These are phyloP conservation scores for Entomophthora muscae DNA, from an alignment of 371 early-diverging fungal genomes.

Conservation along the genomic window DNA sequence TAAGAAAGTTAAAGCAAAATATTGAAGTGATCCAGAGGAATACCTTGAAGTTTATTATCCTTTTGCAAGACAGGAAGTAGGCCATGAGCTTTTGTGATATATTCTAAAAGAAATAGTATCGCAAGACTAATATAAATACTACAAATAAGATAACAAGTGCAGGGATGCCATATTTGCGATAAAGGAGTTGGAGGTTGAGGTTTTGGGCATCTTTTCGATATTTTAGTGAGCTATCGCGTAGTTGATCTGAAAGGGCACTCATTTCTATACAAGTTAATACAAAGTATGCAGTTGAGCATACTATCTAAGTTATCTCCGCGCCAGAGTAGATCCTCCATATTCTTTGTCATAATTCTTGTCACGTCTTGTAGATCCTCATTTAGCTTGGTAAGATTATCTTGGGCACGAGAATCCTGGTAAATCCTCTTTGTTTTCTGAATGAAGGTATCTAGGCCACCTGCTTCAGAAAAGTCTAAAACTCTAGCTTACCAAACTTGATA, in stretches of 20 bases:
- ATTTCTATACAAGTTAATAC: conserved; percentile 20
- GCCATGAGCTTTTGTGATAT: too few relatives aligned
- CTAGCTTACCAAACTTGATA: conserved; percentile 68
- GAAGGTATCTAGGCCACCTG: conserved; percentile 51
- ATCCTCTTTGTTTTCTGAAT: conserved; percentile 92
- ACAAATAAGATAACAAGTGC: conserved; percentile 54
- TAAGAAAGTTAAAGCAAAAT: too few relatives aligned
- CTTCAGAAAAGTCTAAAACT: conserved; percentile 3
- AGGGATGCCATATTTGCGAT: conserved; percentile 91
- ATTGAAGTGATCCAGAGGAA: too few relatives aligned
- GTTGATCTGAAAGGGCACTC: conserved; percentile 34
- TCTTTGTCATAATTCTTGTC: conserved; percentile 92
- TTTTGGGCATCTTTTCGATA: conserved; percentile 62
- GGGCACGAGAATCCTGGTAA: conserved; percentile 89
- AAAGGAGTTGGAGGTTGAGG: conserved; percentile 70
- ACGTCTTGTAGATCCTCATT: conserved; percentile 94
- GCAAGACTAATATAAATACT: conserved; percentile 57
- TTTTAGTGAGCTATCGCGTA: conserved; percentile 44
- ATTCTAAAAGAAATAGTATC: conserved; percentile 46
- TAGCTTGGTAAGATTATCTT: conserved; percentile 74
- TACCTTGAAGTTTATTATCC: too few relatives aligned
- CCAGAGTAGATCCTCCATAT: conserved; percentile 91
- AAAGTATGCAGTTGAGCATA: background rate
- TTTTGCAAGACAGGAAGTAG: too few relatives aligned
- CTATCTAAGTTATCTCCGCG: conserved; percentile 72